Conservation (phyloP, 108 stramenopile species). For the Phaeodactylum tricornutum region DNA sequence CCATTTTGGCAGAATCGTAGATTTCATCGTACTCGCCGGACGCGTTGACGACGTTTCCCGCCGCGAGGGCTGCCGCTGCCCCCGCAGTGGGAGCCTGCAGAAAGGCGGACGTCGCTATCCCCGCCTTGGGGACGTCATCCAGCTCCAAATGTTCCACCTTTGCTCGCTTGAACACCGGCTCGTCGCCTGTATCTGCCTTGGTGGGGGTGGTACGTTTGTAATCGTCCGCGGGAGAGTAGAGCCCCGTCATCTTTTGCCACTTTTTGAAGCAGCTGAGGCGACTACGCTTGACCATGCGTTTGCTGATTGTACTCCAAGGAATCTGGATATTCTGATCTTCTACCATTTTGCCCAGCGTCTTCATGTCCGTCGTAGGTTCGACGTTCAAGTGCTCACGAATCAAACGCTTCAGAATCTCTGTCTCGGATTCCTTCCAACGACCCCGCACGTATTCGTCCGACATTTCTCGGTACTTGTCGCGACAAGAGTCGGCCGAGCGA, state of each 20-base stretch:
- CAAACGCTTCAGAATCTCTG: slow-evolving; percentile 30
- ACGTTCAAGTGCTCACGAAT: slow-evolving; percentile 40
- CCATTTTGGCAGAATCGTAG: slow-evolving; percentile 24
- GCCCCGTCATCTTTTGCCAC: slow-evolving; percentile 35
- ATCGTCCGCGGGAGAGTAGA: slow-evolving; percentile 1
- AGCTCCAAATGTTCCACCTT: neutral
- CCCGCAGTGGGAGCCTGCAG: no score
- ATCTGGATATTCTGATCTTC: slow-evolving; percentile 34
- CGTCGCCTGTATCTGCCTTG: slow-evolving; percentile 2
- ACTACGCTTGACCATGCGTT: slow-evolving; percentile 57
- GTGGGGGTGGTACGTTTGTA: neutral
- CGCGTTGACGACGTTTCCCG: no score
- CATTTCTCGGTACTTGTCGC: slow-evolving; percentile 64
- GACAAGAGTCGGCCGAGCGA: slow-evolving; percentile 53
- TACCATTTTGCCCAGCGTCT: slow-evolving; percentile 45
- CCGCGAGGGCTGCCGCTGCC: no score
- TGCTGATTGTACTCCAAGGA: slow-evolving; percentile 56
- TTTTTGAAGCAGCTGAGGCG: slow-evolving; percentile 60
- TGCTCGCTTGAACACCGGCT: neutral
- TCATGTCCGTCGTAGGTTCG: slow-evolving; percentile 26
- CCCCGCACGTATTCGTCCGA: slow-evolving; percentile 46
- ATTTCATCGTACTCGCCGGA: slow-evolving; percentile 3
- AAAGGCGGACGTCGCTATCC: neutral
- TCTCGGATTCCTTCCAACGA: slow-evolving; percentile 59
- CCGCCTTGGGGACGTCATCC: neutral